phyloP scores from a whole-genome alignment of 352 stramenopile species.

The Phytophthora palmivora region DNA sequence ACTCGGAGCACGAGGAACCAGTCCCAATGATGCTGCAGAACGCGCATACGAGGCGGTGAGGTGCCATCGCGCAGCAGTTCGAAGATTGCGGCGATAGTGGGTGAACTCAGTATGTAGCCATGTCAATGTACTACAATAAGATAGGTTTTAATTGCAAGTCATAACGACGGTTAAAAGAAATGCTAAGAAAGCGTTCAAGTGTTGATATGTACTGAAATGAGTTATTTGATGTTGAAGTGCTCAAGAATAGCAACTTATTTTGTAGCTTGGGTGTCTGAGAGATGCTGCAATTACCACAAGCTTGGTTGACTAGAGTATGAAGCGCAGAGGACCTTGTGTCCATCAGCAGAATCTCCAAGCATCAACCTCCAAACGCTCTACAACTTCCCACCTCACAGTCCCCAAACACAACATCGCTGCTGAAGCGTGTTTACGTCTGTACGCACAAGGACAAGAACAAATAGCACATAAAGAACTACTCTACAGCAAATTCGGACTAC shows the following conservation, averaged over 20 bases:
- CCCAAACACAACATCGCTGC: constrained; percentile 14
- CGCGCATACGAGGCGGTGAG: constrained; percentile 44
- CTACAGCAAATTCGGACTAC: constrained; percentile 63
- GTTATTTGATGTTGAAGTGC: constrained; percentile 15
- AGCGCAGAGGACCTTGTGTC: constrained; percentile 28
- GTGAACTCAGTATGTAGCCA: constrained; percentile 13
- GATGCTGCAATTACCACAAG: constrained; percentile 22
- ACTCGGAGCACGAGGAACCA: constrained; percentile 47
- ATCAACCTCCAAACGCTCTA: neutral
- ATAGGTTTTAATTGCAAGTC: neutral
- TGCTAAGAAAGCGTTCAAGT: neutral
- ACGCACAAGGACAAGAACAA: constrained; percentile 61
- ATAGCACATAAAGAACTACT: constrained; percentile 67
- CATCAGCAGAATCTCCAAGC: constrained; percentile 30
- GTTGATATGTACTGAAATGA: constrained; percentile 1
- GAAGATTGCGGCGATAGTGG: constrained; percentile 5
- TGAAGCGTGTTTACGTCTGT: constrained; percentile 58
- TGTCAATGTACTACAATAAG: constrained; percentile 2
- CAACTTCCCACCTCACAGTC: neutral
- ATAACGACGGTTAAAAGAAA: too few relatives aligned
- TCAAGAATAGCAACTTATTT: constrained; percentile 31
- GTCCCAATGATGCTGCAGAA: constrained; percentile 32
- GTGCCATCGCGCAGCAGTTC: constrained; percentile 2
- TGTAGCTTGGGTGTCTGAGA: constrained; percentile 5
- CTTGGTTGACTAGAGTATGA: constrained; percentile 30